A percentile compares a stretch with the other conserved stretches of the same genome.
Evolutionary conservation across 2,329 filamentous ascomycete genomes (phyloP).

Genomic region (Hirsutella minnesotensis): DNA sequence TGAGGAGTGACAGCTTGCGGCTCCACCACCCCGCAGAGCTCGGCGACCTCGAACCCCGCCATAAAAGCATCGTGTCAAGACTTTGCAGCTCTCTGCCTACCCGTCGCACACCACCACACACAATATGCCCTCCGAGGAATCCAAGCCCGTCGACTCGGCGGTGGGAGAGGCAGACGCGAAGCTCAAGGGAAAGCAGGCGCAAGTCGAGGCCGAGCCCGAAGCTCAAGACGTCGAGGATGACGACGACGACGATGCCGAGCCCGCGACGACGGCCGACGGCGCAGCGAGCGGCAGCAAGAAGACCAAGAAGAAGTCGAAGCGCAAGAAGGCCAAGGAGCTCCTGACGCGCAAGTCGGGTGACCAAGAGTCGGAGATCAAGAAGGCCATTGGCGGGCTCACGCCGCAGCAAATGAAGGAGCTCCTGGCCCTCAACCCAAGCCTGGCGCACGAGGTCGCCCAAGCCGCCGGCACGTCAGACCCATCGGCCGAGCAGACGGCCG

Average conservation of each 20-base stretch:
- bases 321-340: constrained; percentile 44
- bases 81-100: neutral
- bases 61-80: neutral
- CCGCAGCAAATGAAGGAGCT: constrained; percentile 52
- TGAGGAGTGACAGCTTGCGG: neutral
- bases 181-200: constrained; percentile 30
- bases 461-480: constrained; percentile 23
- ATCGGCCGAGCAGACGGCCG: constrained; percentile 31
- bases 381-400: constrained; percentile 41
- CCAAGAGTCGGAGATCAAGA: constrained; percentile 29
- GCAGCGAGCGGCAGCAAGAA: constrained; percentile 32
- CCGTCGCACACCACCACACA: neutral
- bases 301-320: constrained; percentile 57
- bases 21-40: neutral
- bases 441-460: constrained; percentile 45
- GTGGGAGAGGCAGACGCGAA: constrained; percentile 35
- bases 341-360: constrained; percentile 23
- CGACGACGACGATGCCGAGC: constrained; percentile 35
- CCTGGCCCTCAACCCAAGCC: constrained; percentile 59
- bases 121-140: constrained; percentile 43
- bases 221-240: constrained; percentile 37
- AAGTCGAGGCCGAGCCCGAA: constrained; percentile 29
- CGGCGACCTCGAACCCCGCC: neutral
- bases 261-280: constrained; percentile 23
- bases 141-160: constrained; percentile 46